These are phyloP conservation scores for Hypoxylon fragiforme DNA, from an alignment of 495 filamentous ascomycete genomes.

Conservation along the genomic window DNA sequence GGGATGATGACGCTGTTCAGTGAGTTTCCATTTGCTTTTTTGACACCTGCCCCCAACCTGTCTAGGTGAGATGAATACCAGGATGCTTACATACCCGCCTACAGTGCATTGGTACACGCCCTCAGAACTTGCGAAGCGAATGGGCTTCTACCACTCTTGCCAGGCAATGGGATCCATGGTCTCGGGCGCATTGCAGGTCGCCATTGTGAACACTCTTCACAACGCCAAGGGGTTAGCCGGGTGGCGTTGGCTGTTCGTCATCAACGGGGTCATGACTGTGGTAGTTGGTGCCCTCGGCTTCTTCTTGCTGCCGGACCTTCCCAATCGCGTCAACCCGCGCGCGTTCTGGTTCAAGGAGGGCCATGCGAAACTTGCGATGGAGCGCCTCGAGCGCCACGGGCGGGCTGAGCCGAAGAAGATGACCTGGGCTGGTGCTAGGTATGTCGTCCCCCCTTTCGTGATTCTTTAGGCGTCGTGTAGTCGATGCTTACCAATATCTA, in stretches of 20 bases:
- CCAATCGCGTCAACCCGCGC: conserved; percentile 43
- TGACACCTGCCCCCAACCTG: no score
- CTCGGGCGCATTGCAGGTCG: conserved; percentile 55
- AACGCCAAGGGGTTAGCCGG: conserved; percentile 53
- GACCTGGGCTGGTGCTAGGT: conserved; percentile 43
- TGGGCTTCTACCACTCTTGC: conserved; percentile 49
- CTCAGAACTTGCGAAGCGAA: conserved; percentile 44
- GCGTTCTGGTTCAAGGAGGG: conserved; percentile 42
- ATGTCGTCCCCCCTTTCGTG: not conserved
- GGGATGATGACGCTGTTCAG: conserved; percentile 48
- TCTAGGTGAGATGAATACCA: no score
- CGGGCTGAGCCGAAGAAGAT: conserved; percentile 43
- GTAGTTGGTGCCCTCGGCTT: conserved; percentile 52
- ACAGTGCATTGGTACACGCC: conserved; percentile 47
- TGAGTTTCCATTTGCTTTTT: no score
- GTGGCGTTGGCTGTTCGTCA: conserved; percentile 63
- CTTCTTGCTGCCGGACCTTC: conserved; percentile 55
- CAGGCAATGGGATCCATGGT: conserved; percentile 45
- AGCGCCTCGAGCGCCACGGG: conserved; percentile 38
- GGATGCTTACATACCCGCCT: no score
- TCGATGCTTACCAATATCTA: conserved; percentile 17
- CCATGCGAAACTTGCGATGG: conserved; percentile 35
- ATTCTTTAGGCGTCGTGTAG: not conserved
- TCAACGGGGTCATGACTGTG: conserved; percentile 53
- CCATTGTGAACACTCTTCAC: conserved; percentile 53